phyloP scores from a whole-genome alignment of 1,284 basidiomycete genomes.

The Golubevia pallescens region DNA sequence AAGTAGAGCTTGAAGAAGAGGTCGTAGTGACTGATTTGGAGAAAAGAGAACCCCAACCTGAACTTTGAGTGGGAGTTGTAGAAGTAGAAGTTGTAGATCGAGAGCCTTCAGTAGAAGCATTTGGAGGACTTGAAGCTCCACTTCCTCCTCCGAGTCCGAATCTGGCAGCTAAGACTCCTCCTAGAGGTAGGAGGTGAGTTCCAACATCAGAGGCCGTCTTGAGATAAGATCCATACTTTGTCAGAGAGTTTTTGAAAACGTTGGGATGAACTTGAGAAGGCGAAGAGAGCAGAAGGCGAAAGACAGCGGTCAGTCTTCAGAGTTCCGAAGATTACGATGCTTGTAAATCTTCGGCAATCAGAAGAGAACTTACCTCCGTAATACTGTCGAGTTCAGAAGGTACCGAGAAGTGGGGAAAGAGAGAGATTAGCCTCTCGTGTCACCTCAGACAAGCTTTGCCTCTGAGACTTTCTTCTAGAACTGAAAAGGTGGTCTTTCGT shows the following conservation, averaged over 20 bases:
- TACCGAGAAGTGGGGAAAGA: not conserved
- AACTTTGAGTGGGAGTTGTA: slow-evolving; percentile 1
- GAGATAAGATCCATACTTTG: slow-evolving; percentile 77
- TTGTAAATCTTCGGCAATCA: not conserved
- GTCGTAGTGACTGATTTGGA: not conserved
- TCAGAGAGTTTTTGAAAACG: slow-evolving; percentile 83
- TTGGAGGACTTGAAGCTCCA: slow-evolving; percentile 36
- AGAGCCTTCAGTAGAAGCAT: slow-evolving; percentile 42
- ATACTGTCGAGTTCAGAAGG: not conserved
- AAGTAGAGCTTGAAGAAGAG: too few relatives aligned
- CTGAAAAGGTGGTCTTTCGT: too few relatives aligned
- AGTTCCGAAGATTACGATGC: not conserved
- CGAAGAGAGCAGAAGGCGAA: slow-evolving; percentile 10
- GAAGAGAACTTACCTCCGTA: not conserved
- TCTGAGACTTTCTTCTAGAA: too few relatives aligned
- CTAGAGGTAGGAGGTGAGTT: slow-evolving; percentile 65
- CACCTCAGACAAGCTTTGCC: too few relatives aligned
- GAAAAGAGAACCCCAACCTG: not conserved
- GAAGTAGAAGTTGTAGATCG: slow-evolving; percentile 1
- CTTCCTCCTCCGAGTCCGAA: slow-evolving; percentile 19
- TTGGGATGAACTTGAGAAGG: slow-evolving; percentile 76
- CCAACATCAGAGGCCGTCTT: slow-evolving; percentile 71
- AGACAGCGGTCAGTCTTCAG: not conserved
- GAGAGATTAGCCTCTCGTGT: not conserved
- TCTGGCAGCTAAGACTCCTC: slow-evolving; percentile 68